Base-by-base conservation (phyloP, 2,329 filamentous ascomycete genomes). In the Eutypella sp. region DNA sequence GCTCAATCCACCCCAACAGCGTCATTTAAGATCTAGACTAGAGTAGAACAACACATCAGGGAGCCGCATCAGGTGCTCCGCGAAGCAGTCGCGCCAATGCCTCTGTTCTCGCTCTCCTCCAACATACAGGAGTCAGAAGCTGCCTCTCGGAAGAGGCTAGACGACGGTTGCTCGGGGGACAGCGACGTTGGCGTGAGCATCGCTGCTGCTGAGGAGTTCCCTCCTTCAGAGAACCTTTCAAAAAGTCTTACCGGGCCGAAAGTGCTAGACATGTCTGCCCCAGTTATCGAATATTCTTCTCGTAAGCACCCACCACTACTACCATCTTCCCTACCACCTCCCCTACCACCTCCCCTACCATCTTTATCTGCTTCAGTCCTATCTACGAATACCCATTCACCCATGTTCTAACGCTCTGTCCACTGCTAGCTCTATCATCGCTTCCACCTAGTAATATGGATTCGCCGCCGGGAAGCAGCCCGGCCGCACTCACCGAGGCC, bases 81-180 rank as follows among this genome's bases (percentile, higher is more conserved):
- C 44, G 37, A 37, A 37, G 48, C 20, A 45, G 41, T 40, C 27
- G 40, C 50, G 46, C 50, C 59, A 48, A 78, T 78, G 75, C 69
- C 76, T 57, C 63, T 79, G 22, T 62, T 68, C 38, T 64, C 69
- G 44, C 65, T 76, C 57, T 72, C 74, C 16, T 61, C 67, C 11
- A 78, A 78, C 49, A 66, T 75, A 24, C 68, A 70, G 57, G 71
- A 74, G 55, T 60, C 67, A 20, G 71, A 75, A 42, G 53, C 60
- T 18, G 61, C 61, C 23, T 61, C 64, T 40, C 66, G 68, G 42
- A 78, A 79, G 59, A 63, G 73, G 47, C 70, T 63, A 36, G 72
- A 75, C 51, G 66, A 72, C 34, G 70, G 75, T 25, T 77, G 23
- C n/a, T 8, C 68, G 48, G 53, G 67, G 3, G 65, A 60, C 20